phyloP scores from a whole-genome alignment of 441 rosid species.

The Populus hybrid region DNA sequence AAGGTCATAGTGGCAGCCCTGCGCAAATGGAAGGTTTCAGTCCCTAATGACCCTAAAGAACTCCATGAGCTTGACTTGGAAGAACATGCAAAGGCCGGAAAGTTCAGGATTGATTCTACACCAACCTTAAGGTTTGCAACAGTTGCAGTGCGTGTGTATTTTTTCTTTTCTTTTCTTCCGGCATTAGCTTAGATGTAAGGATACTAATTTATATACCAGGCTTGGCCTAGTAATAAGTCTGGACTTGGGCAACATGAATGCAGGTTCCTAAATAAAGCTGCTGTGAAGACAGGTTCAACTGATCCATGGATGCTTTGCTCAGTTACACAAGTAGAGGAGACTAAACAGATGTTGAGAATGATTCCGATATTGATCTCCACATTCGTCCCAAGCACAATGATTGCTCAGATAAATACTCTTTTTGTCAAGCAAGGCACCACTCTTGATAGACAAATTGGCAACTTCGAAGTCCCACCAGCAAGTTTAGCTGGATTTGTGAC shows the following conservation, averaged over 20 bases:
- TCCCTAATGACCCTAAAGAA: conserved; percentile 41
- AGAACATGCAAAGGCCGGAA: conserved; percentile 46
- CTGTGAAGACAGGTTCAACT: conserved; percentile 47
- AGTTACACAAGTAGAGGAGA: conserved; percentile 86
- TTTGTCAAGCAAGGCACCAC: conserved; percentile 85
- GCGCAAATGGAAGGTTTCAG: conserved; percentile 47
- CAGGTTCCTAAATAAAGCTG: conserved; percentile 73
- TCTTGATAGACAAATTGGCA: conserved; percentile 58
- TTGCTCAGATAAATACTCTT: conserved; percentile 67
- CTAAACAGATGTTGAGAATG: conserved; percentile 87
- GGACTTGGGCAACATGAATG: not conserved
- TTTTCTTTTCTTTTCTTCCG: not conserved
- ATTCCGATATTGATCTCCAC: conserved; percentile 62
- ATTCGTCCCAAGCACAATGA: conserved; percentile 67
- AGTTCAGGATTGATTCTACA: conserved; percentile 61
- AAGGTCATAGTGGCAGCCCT: conserved; percentile 68
- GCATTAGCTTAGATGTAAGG: not conserved
- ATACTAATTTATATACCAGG: not conserved
- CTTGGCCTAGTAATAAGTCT: not conserved
- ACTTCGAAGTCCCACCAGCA: conserved; percentile 71
- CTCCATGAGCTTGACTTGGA: conserved; percentile 59
- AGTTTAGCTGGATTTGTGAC: conserved; percentile 68
- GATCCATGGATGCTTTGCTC: conserved; percentile 65
- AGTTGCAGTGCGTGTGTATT: not conserved
- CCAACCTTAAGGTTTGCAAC: conserved; percentile 51